Conservation (phyloP, 2,329 filamentous ascomycete species). For the Diaporthe citri region DNA sequence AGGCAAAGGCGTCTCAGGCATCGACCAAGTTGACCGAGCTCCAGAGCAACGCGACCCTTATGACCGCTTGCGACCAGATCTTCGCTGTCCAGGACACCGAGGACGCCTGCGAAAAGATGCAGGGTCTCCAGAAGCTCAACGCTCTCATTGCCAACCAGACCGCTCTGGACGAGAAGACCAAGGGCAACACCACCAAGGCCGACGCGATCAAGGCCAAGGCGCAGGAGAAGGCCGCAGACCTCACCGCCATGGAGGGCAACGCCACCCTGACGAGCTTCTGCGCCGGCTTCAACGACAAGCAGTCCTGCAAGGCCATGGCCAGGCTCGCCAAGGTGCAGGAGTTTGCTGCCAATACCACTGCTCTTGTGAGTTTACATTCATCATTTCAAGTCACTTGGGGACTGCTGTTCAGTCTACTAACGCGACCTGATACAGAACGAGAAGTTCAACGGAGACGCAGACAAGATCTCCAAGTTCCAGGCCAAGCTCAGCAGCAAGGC, state of each 20-base stretch:
- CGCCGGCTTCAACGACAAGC: slow-evolving; percentile 40
- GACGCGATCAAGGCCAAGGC: slow-evolving; percentile 46
- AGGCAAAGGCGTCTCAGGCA: slow-evolving; percentile 51
- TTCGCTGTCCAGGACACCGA: slow-evolving; percentile 47
- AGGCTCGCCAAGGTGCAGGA: slow-evolving; percentile 43
- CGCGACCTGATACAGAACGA: slow-evolving; percentile 35
- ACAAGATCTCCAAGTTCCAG: slow-evolving; percentile 51
- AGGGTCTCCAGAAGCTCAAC: slow-evolving; percentile 44
- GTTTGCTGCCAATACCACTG: slow-evolving; percentile 48
- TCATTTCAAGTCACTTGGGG: neutral
- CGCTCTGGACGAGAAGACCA: slow-evolving; percentile 42
- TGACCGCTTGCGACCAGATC: slow-evolving; percentile 50
- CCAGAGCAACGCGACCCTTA: slow-evolving; percentile 52
- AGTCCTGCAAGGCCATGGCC: slow-evolving; percentile 41
- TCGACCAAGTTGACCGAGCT: slow-evolving; percentile 49
- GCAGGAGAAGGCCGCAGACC: slow-evolving; percentile 41
- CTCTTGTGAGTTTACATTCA: slow-evolving; percentile 40
- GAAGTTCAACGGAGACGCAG: slow-evolving; percentile 52
- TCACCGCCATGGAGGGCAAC: slow-evolving; percentile 45
- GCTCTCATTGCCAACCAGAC: slow-evolving; percentile 46
- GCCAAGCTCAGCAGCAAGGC: slow-evolving; percentile 46
- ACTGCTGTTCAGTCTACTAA: neutral
- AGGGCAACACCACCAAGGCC: slow-evolving; percentile 49
- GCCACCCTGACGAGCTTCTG: slow-evolving; percentile 45
- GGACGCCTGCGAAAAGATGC: slow-evolving; percentile 48